A percentile compares a stretch with the other conserved stretches of the same genome.
phyloP scores from a whole-genome alignment of 305 asterid genomes.

The Euphrasia arctica region DNA sequence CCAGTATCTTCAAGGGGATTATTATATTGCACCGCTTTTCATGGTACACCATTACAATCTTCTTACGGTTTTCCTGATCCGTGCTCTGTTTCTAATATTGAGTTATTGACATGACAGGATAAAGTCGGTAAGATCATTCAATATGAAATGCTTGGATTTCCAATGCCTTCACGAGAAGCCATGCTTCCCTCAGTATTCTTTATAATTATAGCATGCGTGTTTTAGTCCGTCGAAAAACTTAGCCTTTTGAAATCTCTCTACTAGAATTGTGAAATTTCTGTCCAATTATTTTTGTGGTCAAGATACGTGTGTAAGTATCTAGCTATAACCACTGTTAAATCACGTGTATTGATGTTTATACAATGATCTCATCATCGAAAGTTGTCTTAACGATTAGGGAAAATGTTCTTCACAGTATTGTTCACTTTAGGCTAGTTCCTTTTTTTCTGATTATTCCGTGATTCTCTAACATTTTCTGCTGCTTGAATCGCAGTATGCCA shows the following conservation, averaged over 20 bases:
- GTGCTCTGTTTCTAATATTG: constrained; percentile 15
- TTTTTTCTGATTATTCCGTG: background rate
- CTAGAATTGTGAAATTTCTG: background rate
- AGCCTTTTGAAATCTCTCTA: background rate
- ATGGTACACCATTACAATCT: constrained; percentile 42
- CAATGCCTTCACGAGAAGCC: constrained; percentile 20
- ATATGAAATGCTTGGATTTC: constrained; percentile 22
- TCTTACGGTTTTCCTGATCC: background rate
- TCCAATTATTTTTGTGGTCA: background rate
- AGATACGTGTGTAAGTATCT: background rate
- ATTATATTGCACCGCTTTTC: constrained; percentile 78
- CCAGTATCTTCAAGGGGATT: constrained; percentile 88
- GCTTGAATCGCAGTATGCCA: constrained; percentile 58
- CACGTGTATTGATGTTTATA: background rate
- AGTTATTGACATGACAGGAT: constrained; percentile 53
- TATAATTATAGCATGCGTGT: constrained; percentile 15
- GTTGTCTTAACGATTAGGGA: background rate
- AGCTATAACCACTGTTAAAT: background rate
- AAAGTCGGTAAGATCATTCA: constrained; percentile 76
- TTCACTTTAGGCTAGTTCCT: constrained; percentile 8
- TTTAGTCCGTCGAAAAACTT: background rate
- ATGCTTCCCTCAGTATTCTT: constrained; percentile 7
- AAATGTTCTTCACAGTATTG: background rate
- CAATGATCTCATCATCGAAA: background rate
- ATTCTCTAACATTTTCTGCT: constrained; percentile 23